These are phyloP conservation scores for Thielaviopsis ethacetica DNA, from an alignment of 2,329 filamentous ascomycete genomes.

Conservation along the genomic window DNA sequence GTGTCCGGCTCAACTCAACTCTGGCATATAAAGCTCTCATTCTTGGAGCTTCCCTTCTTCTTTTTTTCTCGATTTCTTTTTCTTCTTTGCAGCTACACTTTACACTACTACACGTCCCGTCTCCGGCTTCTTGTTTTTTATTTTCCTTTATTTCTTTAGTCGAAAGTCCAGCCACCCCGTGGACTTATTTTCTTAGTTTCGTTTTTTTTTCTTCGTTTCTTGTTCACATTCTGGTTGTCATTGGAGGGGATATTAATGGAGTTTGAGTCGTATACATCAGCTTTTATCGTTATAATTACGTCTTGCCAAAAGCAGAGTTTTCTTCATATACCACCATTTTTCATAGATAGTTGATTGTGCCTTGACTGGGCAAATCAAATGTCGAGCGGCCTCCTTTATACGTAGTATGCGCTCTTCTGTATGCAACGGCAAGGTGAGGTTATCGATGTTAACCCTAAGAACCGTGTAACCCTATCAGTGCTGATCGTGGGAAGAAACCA, in stretches of 20 bases:
- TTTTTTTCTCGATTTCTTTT: constrained; percentile 1
- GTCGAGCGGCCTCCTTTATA: no score
- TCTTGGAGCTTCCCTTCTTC: background rate
- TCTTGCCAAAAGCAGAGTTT: constrained; percentile 5
- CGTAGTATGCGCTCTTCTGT: background rate
- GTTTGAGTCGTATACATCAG: constrained; percentile 9
- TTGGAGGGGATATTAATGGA: constrained; percentile 8
- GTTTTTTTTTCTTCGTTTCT: constrained; percentile 2
- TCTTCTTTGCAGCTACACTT: constrained; percentile 9
- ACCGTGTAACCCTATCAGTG: no score
- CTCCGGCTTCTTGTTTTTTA: constrained; percentile 3
- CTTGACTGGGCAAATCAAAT: background rate
- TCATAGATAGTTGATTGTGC: background rate
- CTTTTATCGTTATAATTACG: constrained; percentile 9
- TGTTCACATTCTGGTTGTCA: constrained; percentile 5
- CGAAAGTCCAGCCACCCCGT: background rate
- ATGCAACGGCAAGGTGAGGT: background rate
- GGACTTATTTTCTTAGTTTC: constrained; percentile 5
- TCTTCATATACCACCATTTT: background rate
- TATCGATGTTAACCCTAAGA: no score
- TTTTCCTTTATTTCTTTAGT: background rate
- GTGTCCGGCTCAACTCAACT: constrained; percentile 2
- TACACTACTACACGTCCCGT: constrained; percentile 3
- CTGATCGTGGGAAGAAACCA: no score
- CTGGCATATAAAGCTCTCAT: background rate